phyloP scores from a whole-genome alignment of 2,329 filamentous ascomycete genomes.

The Neocucurbitaria cava region DNA sequence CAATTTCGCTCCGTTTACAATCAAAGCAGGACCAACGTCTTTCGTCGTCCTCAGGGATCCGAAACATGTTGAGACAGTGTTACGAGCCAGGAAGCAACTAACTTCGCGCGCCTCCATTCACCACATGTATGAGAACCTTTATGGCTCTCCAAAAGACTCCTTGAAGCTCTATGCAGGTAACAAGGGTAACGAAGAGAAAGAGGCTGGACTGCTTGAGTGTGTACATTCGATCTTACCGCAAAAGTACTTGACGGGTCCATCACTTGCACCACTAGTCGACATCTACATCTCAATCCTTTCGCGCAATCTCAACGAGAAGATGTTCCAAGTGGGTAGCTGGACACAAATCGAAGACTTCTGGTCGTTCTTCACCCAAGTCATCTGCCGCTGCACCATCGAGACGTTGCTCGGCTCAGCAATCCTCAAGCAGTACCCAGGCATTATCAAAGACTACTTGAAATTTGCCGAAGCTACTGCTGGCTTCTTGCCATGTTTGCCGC shows the following conservation, averaged over 20 bases:
- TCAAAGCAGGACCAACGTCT: slow-evolving; percentile 25
- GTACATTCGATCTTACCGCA: slow-evolving; percentile 11
- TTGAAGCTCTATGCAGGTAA: slow-evolving; percentile 8
- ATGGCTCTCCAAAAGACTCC: slow-evolving; percentile 16
- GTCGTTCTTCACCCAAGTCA: slow-evolving; percentile 38
- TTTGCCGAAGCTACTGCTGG: slow-evolving; percentile 30
- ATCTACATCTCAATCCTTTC: slow-evolving; percentile 29
- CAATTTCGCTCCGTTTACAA: slow-evolving; percentile 27
- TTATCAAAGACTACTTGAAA: slow-evolving; percentile 36
- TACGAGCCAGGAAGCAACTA: slow-evolving; percentile 18
- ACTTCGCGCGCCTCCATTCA: background rate
- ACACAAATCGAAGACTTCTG: slow-evolving; percentile 40
- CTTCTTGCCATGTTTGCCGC: slow-evolving; percentile 26
- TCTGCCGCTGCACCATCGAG: slow-evolving; percentile 32
- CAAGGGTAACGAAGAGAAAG: background rate
- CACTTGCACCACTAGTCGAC: slow-evolving; percentile 16
- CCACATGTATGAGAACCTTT: slow-evolving; percentile 20
- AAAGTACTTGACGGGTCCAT: slow-evolving; percentile 23
- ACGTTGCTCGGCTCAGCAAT: slow-evolving; percentile 34
- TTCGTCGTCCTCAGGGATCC: slow-evolving; percentile 32
- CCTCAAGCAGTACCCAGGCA: slow-evolving; percentile 31
- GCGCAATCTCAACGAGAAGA: slow-evolving; percentile 35
- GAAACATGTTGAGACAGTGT: slow-evolving; percentile 24
- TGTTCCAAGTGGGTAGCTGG: slow-evolving; percentile 38
- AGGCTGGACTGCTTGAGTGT: slow-evolving; percentile 3